Evolutionary conservation across 495 filamentous ascomycete species (phyloP).

Genomic region (Lophiotrema nucula): DNA sequence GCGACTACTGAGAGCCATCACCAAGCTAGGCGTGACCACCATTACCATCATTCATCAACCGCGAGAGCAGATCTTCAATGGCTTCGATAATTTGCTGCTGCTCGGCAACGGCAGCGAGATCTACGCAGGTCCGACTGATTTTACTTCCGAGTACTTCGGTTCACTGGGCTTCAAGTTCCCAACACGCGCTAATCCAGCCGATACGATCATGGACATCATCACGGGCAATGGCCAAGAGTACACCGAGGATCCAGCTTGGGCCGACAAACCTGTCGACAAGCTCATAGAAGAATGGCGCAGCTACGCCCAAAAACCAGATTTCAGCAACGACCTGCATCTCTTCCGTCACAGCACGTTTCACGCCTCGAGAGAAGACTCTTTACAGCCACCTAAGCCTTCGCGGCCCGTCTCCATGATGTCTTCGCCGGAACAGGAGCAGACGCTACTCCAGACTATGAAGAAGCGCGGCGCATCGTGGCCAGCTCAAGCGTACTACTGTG

Average conservation of each 20-base stretch:
- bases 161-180: slow-evolving; percentile 48
- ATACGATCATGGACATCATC: slow-evolving; percentile 53
- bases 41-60: slow-evolving; percentile 82
- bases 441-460: slow-evolving; percentile 36
- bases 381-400: slow-evolving; percentile 1
- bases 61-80: slow-evolving; percentile 48
- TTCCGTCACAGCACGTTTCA: too few relatives aligned
- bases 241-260: slow-evolving; percentile 47
- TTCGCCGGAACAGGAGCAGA: slow-evolving; percentile 30
- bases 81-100: slow-evolving; percentile 49
- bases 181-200: slow-evolving; percentile 45
- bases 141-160: slow-evolving; percentile 48
- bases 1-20: slow-evolving; percentile 76
- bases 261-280: slow-evolving; percentile 21
- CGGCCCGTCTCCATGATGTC: slow-evolving; percentile 24
- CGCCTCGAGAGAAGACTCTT: too few relatives aligned
- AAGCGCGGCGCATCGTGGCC: slow-evolving; percentile 48
- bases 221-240: slow-evolving; percentile 48
- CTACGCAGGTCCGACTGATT: slow-evolving; percentile 43
- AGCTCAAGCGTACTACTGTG: slow-evolving; percentile 49
- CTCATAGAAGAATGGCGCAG: slow-evolving; percentile 35
- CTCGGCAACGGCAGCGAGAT: slow-evolving; percentile 47
- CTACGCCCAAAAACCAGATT: neutral
- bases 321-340: neutral
- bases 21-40: slow-evolving; percentile 68